These are phyloP conservation scores for Kwoniella europaea DNA, from an alignment of 768 basidiomycete genomes.

Conservation along the genomic window DNA sequence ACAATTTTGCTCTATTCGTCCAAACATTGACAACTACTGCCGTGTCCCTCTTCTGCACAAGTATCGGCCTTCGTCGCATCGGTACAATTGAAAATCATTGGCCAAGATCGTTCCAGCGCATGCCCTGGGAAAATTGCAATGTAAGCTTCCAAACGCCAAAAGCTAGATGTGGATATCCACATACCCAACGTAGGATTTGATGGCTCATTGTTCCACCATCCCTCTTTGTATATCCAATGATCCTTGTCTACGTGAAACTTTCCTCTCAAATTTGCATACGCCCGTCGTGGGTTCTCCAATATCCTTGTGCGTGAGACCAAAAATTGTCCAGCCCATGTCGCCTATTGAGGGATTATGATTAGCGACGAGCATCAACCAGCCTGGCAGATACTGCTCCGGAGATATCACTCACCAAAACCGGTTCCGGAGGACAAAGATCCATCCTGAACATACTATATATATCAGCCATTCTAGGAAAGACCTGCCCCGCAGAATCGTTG, in stretches of 20 bases:
- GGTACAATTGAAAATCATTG: constrained; percentile 46
- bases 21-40: constrained; percentile 39
- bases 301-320: constrained; percentile 51
- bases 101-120: constrained; percentile 53
- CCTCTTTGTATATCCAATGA: constrained; percentile 52
- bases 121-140: constrained; percentile 29
- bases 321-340: constrained; percentile 56
- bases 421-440: constrained; percentile 46
- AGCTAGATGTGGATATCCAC: not conserved
- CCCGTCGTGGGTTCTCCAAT: constrained; percentile 33
- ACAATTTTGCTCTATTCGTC: constrained; percentile 18
- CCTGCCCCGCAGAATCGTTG: constrained; percentile 41
- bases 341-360: constrained; percentile 16
- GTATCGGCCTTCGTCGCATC: constrained; percentile 31
- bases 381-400: not conserved
- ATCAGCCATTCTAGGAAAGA: constrained; percentile 49
- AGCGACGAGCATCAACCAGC: too few relatives aligned
- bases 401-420: constrained; percentile 28
- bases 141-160: not conserved
- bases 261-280: constrained; percentile 41
- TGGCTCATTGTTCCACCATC: constrained; percentile 44
- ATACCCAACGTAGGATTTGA: constrained; percentile 45
- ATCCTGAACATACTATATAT: constrained; percentile 53
- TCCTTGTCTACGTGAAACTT: constrained; percentile 46
- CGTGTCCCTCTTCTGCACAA: constrained; percentile 31